A percentile compares a stretch with the other conserved stretches of the same genome.
These are phyloP conservation scores for Fusarium sp. DNA, from an alignment of 2,329 filamentous ascomycete species.

Conservation along the genomic window DNA sequence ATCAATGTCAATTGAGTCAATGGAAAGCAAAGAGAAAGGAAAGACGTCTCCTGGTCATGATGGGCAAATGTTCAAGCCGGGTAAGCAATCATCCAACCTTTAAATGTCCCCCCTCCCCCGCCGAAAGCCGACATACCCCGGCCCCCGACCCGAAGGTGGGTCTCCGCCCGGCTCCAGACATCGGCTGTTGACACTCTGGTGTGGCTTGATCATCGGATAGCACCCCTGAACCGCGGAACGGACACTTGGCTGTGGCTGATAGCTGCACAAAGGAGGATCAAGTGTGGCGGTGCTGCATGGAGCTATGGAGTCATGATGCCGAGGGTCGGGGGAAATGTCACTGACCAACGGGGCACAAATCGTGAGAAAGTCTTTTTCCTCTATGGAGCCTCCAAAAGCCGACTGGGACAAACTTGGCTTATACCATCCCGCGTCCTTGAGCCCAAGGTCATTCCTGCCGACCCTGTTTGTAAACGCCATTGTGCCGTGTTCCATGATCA, in stretches of 20 bases:
- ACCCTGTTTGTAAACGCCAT: constrained; percentile 15
- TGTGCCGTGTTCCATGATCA: constrained; percentile 22
- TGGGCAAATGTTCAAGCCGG: constrained; percentile 25
- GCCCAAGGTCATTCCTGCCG: neutral
- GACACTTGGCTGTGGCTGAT: constrained; percentile 13
- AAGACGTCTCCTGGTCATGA: constrained; percentile 3
- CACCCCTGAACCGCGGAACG: neutral
- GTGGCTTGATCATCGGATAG: constrained; percentile 31
- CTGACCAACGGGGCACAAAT: neutral
- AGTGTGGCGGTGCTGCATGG: constrained; percentile 20
- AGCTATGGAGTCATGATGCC: constrained; percentile 14
- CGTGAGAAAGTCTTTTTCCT: constrained; percentile 5
- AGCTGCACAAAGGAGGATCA: neutral
- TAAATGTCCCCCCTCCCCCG: constrained; percentile 16
- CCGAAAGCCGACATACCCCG: constrained; percentile 35
- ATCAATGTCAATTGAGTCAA: constrained; percentile 10
- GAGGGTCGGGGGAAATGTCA: neutral
- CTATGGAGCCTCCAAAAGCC: neutral
- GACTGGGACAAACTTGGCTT: neutral
- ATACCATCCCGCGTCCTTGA: neutral
- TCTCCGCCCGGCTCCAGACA: constrained; percentile 37
- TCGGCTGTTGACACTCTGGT: constrained; percentile 36
- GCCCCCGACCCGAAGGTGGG: constrained; percentile 33
- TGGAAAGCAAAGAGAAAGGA: neutral
- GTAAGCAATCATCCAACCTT: constrained; percentile 40